Evolutionary conservation across 2,329 filamentous ascomycete species (phyloP).

Genomic region (Nigrospora osmanthi): DNA sequence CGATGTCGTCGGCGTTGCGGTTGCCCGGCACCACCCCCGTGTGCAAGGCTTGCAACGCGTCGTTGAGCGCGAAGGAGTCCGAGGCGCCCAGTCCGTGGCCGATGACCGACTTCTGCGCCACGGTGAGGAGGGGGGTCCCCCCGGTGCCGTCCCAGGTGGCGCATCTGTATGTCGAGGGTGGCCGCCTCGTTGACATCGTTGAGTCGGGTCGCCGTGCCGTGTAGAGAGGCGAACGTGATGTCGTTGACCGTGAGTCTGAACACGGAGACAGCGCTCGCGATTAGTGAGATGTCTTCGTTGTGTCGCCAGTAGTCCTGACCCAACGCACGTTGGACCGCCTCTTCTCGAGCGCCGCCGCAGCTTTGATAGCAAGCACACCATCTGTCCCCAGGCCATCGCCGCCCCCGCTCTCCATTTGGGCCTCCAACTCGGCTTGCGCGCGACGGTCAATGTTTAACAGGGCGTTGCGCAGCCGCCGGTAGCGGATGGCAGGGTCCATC

Average conservation of each 20-base stretch:
- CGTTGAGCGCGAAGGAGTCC: slow-evolving; percentile 28
- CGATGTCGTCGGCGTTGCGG: too few relatives aligned
- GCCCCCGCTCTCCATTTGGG: background rate
- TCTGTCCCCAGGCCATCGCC: too few relatives aligned
- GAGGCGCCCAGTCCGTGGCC: too few relatives aligned
- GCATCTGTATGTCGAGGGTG: slow-evolving; percentile 91
- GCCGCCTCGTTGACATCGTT: slow-evolving; percentile 99
- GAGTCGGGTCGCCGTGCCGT: slow-evolving; percentile 94
- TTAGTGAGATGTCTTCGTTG: slow-evolving; percentile 84
- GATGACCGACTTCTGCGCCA: too few relatives aligned
- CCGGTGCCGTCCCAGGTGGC: slow-evolving; percentile 80
- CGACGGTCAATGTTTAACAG: background rate
- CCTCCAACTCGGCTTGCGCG: too few relatives aligned
- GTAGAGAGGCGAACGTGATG: slow-evolving; percentile 91
- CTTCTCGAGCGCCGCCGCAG: slow-evolving; percentile 80
- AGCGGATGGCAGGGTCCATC: background rate
- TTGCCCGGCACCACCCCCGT: too few relatives aligned
- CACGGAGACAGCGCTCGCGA: slow-evolving; percentile 90
- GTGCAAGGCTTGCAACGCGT: too few relatives aligned
- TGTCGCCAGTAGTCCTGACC: slow-evolving; percentile 99
- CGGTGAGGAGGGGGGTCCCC: too few relatives aligned
- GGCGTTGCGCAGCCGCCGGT: background rate
- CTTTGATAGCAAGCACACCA: too few relatives aligned
- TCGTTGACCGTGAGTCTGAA: slow-evolving; percentile 98
- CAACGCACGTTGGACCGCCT: slow-evolving; percentile 87